Evolutionary conservation across 768 basidiomycete species (phyloP), one percentile per base, ranked within the genome.

Genomic region (Boletellus ananiceps): DNA sequence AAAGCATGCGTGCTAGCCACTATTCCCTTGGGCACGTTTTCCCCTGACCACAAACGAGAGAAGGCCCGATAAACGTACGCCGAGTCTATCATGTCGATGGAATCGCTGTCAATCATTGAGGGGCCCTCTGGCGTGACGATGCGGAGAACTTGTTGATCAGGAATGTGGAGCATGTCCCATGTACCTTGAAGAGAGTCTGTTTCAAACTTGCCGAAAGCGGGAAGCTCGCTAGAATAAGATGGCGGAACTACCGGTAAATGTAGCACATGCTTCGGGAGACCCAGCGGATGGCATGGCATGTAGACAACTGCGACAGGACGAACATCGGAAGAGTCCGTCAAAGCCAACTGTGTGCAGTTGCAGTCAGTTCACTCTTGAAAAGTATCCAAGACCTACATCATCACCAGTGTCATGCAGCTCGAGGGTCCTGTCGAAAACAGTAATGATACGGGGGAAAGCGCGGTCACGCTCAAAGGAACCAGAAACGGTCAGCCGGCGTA

Each of bases 301-400:
- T 80, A 86, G 48, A 88, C 70, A 51, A 89, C 71, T 19, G 83
- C 87, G 55, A 89, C 69, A 29, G 86, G 86, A 47, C 76, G 82
- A 58, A 71, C 67, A 44, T 67, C 68, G 50, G 65, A 58, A 59
- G 58, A 55, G 45, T 62, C 61, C 65, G 72, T 71, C 51, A 64
- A 59, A 60, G 60, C 65, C 65, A 73, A 67, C 78, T 80, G 63
- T 39, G 19, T 35, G 21, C 14, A 52, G 55, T 65, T 69, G 62
- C 55, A 48, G 61, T 71, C 50, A 69, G 59, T 63, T 56, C 56
- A 52, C 35, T 39, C 43, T 39, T 55, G 34, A 51, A 53, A 53
- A 37, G 33, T n/a, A 46, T 39, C 36, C 42, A 52, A 53, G 32
- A 66, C 68, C 57, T 66, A 69, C 66, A 44, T 63, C 66, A 47